Evolutionary conservation across 805 yeast species (phyloP).

Genomic region (Ogataea corticis): DNA sequence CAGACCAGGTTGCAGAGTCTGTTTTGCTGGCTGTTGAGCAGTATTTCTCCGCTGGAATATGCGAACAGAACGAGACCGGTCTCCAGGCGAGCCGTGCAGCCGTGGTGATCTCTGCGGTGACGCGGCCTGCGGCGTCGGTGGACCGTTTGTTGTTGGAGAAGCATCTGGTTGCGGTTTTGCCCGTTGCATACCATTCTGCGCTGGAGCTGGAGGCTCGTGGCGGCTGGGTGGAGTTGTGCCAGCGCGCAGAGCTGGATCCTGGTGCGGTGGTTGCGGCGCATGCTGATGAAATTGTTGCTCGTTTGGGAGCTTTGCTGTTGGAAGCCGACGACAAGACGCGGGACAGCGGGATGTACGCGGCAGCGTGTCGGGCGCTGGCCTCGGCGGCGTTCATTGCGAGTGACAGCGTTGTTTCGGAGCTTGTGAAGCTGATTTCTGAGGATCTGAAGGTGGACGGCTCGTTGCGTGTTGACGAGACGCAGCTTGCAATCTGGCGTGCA

Average conservation of each 20-base stretch:
- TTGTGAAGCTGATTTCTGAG: conserved; percentile 43
- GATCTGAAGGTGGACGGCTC: conserved; percentile 44
- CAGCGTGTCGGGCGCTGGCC: conserved; percentile 50
- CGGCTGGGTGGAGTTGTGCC: conserved; percentile 79
- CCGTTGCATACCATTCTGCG: conserved; percentile 50
- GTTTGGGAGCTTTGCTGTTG: conserved; percentile 16
- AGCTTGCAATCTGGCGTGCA: conserved; percentile 65
- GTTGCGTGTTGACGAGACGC: conserved; percentile 42
- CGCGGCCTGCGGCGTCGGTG: conserved; percentile 27
- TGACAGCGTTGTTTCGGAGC: conserved; percentile 49
- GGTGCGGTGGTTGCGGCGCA: conserved; percentile 46
- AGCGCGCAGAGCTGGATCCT: conserved; percentile 63
- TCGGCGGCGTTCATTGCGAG: conserved; percentile 62
- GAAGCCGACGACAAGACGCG: conserved; percentile 25
- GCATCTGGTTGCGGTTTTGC: conserved; percentile 41
- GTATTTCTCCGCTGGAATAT: conserved; percentile 19
- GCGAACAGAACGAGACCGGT: conserved; percentile 22
- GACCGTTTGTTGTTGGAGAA: conserved; percentile 29
- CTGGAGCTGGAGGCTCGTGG: conserved; percentile 35
- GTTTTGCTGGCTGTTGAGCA: conserved; percentile 44
- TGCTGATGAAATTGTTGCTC: conserved; percentile 29
- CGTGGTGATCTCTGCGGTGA: conserved; percentile 40
- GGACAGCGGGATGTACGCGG: conserved; percentile 49
- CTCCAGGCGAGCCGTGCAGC: conserved; percentile 30
- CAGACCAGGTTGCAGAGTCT: conserved; percentile 43